These are phyloP conservation scores for Inosperma sp. DNA, from an alignment of 768 basidiomycete species.

Conservation along the genomic window DNA sequence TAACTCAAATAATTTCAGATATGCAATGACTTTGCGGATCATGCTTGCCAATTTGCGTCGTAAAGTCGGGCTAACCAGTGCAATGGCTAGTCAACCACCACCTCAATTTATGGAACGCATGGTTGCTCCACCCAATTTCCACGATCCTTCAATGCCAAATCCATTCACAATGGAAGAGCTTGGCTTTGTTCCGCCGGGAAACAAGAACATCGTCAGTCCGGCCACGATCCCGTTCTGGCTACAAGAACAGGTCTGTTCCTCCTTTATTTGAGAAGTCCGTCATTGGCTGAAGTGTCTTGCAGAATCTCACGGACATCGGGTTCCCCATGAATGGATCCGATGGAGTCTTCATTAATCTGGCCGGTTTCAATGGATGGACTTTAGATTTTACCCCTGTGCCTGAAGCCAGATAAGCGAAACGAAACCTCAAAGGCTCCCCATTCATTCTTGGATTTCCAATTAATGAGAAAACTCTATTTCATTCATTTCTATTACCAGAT, in stretches of 20 bases:
- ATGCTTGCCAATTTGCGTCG: slow-evolving; percentile 91
- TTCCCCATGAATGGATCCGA: slow-evolving; percentile 90
- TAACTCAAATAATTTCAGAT: slow-evolving; percentile 41
- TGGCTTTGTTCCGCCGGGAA: slow-evolving; percentile 68
- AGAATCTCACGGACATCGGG: slow-evolving; percentile 87
- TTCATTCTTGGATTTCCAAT: neutral
- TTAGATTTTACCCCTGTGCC: slow-evolving; percentile 73
- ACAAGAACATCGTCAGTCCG: slow-evolving; percentile 66
- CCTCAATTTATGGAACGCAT: slow-evolving; percentile 52
- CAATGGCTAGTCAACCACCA: slow-evolving; percentile 43
- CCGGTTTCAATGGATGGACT: slow-evolving; percentile 67
- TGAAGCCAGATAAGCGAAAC: slow-evolving; percentile 66
- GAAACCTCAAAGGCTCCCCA: too few relatives aligned
- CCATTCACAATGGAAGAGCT: slow-evolving; percentile 85
- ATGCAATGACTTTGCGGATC: slow-evolving; percentile 85
- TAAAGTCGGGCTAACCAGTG: slow-evolving; percentile 68
- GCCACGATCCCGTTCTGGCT: slow-evolving; percentile 86
- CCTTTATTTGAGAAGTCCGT: neutral
- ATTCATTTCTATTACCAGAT: neutral
- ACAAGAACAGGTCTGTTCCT: slow-evolving; percentile 71
- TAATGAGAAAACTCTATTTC: neutral
- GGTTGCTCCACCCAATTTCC: slow-evolving; percentile 55
- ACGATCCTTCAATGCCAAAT: slow-evolving; percentile 48
- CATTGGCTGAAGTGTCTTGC: slow-evolving; percentile 13
- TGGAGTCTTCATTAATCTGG: slow-evolving; percentile 79